Percentiles rank a stretch among this genome's conserved stretches.
Evolutionary conservation across 1,139 yeast species (phyloP).

Genomic region (Zygosaccharomyces sapae): DNA sequence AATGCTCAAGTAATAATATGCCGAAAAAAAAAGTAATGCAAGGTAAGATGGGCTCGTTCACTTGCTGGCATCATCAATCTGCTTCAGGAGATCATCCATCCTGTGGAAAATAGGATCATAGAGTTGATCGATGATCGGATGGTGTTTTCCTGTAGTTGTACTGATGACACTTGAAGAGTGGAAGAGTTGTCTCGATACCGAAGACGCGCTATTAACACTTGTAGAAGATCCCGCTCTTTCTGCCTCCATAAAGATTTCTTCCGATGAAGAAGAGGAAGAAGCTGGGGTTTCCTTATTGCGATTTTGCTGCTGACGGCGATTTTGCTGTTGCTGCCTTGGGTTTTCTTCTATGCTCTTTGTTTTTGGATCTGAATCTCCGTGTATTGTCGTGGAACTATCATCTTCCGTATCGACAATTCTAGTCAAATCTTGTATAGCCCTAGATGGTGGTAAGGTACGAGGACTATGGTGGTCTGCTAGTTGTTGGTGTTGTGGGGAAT

Average conservation of each 20-base stretch:
- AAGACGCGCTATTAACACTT: conserved; percentile 23
- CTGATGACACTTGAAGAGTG: conserved; percentile 7
- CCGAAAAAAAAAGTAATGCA: conserved; percentile 3
- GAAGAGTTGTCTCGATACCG: conserved; percentile 14
- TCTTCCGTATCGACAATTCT: conserved; percentile 16
- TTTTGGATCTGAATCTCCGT: not conserved
- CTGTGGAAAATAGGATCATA: conserved; percentile 49
- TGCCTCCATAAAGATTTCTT: conserved; percentile 27
- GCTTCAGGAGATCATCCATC: conserved; percentile 42
- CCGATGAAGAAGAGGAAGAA: conserved; percentile 20
- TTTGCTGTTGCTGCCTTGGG: conserved; percentile 1
- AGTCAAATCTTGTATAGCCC: conserved; percentile 34
- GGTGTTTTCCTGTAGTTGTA: conserved; percentile 24
- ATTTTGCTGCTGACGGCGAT: not conserved
- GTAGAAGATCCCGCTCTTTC: conserved; percentile 24
- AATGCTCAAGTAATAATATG: conserved; percentile 3
- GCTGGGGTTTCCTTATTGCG: conserved; percentile 3
- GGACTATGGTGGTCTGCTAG: conserved; percentile 14
- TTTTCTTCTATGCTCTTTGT: not conserved
- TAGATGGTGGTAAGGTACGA: conserved; percentile 28
- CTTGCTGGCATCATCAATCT: conserved; percentile 23
- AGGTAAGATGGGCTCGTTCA: conserved; percentile 6
- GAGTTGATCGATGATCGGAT: conserved; percentile 44
- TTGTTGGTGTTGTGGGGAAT: conserved; percentile 28
- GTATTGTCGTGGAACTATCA: not conserved